Evolutionary conservation across 257 asterid species (phyloP).

Genomic region (Nicotiana otophora): DNA sequence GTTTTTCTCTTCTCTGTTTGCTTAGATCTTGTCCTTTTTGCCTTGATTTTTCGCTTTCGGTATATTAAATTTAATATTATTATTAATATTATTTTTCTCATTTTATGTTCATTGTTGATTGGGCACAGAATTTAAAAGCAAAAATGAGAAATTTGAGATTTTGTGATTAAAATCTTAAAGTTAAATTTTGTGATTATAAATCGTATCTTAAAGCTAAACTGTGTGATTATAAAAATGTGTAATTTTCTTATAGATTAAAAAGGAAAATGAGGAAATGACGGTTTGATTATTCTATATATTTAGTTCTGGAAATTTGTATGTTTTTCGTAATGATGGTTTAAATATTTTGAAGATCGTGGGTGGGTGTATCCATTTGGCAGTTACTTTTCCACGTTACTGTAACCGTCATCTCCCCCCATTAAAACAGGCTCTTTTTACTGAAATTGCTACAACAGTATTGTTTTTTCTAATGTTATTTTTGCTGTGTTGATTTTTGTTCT

Average conservation of each 20-base stretch:
- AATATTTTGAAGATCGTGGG: background rate
- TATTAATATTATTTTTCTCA: too few species aligned
- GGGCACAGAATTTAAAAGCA: too few species aligned
- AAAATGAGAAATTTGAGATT: too few species aligned
- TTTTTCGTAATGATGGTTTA: background rate
- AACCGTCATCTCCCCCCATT: background rate
- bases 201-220: too few species aligned
- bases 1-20: background rate
- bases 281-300: too few species aligned
- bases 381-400: background rate
- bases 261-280: too few species aligned
- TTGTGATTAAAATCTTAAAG: too few species aligned
- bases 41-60: background rate
- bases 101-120: too few species aligned
- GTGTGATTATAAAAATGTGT: too few species aligned
- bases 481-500: background rate
- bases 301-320: background rate
- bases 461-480: background rate
- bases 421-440: background rate
- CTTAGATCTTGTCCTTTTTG: constrained; percentile 31
- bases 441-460: background rate
- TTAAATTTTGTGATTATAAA: too few species aligned
- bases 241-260: too few species aligned
- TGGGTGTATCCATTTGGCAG: background rate
- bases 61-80: background rate